phyloP scores from a whole-genome alignment of 495 filamentous ascomycete genomes.

The Friedmanniomyces simplex region DNA sequence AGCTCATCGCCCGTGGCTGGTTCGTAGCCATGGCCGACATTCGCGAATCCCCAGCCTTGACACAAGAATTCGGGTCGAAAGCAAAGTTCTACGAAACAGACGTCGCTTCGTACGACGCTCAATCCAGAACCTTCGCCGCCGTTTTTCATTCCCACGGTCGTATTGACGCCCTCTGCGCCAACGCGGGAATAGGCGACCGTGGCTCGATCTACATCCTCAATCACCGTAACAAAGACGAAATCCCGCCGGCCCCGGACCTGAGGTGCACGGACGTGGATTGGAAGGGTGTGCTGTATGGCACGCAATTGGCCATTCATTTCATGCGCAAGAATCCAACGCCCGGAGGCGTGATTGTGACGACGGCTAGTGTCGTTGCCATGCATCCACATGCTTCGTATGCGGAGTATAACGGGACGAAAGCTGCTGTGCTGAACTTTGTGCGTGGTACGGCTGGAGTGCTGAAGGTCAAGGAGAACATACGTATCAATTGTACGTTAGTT shows the following conservation, averaged over 20 bases:
- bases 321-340: constrained; percentile 34
- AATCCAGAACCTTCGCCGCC: constrained; percentile 27
- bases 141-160: constrained; percentile 30
- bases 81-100: constrained; percentile 28
- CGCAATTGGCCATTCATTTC: constrained; percentile 34
- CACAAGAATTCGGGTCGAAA: constrained; percentile 27
- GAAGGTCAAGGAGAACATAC: constrained; percentile 33
- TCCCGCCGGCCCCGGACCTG: constrained; percentile 31
- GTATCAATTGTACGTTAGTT: constrained; percentile 19
- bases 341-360: constrained; percentile 32
- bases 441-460: constrained; percentile 27
- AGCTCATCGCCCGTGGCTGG: constrained; percentile 24
- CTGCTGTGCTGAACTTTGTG: constrained; percentile 34
- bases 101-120: constrained; percentile 32
- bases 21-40: constrained; percentile 30
- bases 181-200: constrained; percentile 36
- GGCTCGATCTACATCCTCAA: constrained; percentile 26
- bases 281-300: constrained; percentile 36
- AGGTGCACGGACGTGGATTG: constrained; percentile 34
- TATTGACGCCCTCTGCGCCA: constrained; percentile 35
- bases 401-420: constrained; percentile 36
- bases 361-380: constrained; percentile 29
- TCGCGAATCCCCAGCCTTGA: constrained; percentile 17
- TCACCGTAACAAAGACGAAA: constrained; percentile 23
- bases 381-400: constrained; percentile 32